phyloP scores from a whole-genome alignment of 1,139 yeast genomes.

The Kluyveromyces sp. region DNA sequence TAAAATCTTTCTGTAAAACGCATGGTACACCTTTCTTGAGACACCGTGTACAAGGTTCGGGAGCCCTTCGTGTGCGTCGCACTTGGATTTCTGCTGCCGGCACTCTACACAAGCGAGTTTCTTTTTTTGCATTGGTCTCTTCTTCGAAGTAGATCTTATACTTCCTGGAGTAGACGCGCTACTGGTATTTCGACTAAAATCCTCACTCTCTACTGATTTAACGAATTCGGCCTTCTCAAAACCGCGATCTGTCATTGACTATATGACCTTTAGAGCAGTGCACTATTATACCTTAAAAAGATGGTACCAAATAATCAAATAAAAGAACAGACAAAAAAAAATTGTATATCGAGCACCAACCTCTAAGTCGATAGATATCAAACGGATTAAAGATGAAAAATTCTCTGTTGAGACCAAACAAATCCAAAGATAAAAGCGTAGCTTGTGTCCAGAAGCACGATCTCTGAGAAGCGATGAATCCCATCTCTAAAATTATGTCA shows the following conservation, averaged over 20 bases:
- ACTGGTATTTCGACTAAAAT: background rate
- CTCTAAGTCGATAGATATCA: too few relatives aligned
- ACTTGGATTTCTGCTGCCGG: conserved; percentile 85
- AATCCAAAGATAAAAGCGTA: too few relatives aligned
- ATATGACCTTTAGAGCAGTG: too few relatives aligned
- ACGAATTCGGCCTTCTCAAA: background rate
- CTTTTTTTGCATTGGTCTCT: conserved; percentile 8
- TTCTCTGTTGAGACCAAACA: too few relatives aligned
- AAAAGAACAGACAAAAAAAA: too few relatives aligned
- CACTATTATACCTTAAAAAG: too few relatives aligned
- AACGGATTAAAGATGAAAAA: too few relatives aligned
- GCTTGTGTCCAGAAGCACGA: too few relatives aligned
- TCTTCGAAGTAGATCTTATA: background rate
- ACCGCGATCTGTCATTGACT: background rate
- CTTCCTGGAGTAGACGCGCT: background rate
- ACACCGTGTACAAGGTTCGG: conserved; percentile 82
- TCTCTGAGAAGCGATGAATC: too few relatives aligned
- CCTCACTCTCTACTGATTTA: background rate
- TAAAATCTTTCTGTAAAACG: conserved; percentile 68
- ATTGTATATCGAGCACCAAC: too few relatives aligned
- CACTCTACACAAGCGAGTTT: conserved; percentile 92
- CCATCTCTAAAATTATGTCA: too few relatives aligned
- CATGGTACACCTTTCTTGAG: conserved; percentile 61
- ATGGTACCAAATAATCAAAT: too few relatives aligned
- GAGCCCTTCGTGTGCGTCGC: conserved; percentile 79